Percentiles rank a stretch among this genome's conserved stretches.
phyloP scores from a whole-genome alignment of 1,139 yeast genomes.

The Magnusiomyces suaveolens region DNA sequence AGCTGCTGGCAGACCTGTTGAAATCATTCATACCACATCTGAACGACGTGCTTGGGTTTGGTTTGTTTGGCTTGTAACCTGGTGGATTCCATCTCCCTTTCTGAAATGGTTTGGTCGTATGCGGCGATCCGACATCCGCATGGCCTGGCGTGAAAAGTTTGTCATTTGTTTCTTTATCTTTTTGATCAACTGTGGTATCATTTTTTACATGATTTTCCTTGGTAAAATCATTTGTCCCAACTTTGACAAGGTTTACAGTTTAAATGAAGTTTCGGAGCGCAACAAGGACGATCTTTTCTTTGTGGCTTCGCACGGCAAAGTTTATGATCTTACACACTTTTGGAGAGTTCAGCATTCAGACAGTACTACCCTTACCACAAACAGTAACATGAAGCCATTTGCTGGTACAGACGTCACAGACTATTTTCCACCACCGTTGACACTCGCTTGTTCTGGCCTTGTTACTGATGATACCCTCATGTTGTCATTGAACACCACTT shows the following conservation, averaged over 20 bases:
- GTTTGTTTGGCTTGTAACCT: slow-evolving; percentile 33
- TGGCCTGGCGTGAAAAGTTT: slow-evolving; percentile 37
- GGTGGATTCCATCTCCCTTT: slow-evolving; percentile 35
- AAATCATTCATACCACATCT: slow-evolving; percentile 26
- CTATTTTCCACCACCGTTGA: slow-evolving; percentile 36
- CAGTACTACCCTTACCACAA: slow-evolving; percentile 25
- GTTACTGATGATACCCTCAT: slow-evolving; percentile 28
- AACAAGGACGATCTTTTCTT: slow-evolving; percentile 32
- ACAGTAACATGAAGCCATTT: slow-evolving; percentile 29
- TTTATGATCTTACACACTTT: slow-evolving; percentile 35
- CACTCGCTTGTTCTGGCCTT: slow-evolving; percentile 33
- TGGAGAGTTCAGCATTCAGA: slow-evolving; percentile 36
- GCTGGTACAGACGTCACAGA: slow-evolving; percentile 28
- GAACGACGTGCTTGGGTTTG: slow-evolving; percentile 33
- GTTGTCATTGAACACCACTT: slow-evolving; percentile 28
- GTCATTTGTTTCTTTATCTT: slow-evolving; percentile 31
- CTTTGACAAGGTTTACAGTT: slow-evolving; percentile 35
- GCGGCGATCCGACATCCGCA: slow-evolving; percentile 33
- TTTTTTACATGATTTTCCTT: slow-evolving; percentile 36
- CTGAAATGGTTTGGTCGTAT: slow-evolving; percentile 30
- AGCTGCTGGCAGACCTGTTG: slow-evolving; percentile 14
- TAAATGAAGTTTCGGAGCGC: slow-evolving; percentile 30
- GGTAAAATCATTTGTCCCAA: slow-evolving; percentile 35
- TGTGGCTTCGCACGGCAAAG: slow-evolving; percentile 34
- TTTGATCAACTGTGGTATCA: slow-evolving; percentile 31